A percentile compares a stretch with the other conserved stretches of the same genome.
Conservation (phyloP, 345 rosid genomes). For the Citrus glauca region DNA sequence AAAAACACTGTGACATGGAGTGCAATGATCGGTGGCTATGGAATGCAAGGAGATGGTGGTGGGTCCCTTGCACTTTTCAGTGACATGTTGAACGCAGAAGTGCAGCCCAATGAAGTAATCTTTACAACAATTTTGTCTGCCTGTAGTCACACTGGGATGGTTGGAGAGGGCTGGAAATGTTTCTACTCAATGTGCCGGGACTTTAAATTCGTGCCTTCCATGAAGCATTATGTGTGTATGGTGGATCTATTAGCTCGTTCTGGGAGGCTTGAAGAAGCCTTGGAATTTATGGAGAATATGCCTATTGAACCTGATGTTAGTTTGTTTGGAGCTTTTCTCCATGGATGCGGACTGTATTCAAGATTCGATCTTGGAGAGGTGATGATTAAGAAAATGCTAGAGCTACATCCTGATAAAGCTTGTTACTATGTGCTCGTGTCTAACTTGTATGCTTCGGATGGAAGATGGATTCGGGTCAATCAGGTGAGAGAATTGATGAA, state of each 20-base stretch:
- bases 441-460: conserved; percentile 80
- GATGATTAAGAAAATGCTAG: conserved; percentile 61
- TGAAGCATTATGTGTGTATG: conserved; percentile 77
- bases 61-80: conserved; percentile 51
- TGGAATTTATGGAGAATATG: conserved; percentile 62
- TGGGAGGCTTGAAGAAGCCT: conserved; percentile 83
- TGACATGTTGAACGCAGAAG: conserved; percentile 53
- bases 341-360: conserved; percentile 81
- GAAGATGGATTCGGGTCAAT: conserved; percentile 72
- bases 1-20: conserved; percentile 74
- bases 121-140: conserved; percentile 74
- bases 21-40: conserved; percentile 82
- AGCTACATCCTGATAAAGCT: conserved; percentile 60
- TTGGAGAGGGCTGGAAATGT: conserved; percentile 67
- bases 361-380: conserved; percentile 80
- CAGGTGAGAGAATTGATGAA: conserved; percentile 70
- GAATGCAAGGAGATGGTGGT: conserved; percentile 53
- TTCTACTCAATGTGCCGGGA: conserved; percentile 61
- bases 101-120: conserved; percentile 60
- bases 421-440: conserved; percentile 75
- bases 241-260: conserved; percentile 83
- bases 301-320: conserved; percentile 58
- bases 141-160: conserved; percentile 75
- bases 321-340: conserved; percentile 76
- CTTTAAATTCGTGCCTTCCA: conserved; percentile 57